Evolutionary conservation across 768 basidiomycete genomes (phyloP).

Genomic region (Melanogaster broomeanus): DNA sequence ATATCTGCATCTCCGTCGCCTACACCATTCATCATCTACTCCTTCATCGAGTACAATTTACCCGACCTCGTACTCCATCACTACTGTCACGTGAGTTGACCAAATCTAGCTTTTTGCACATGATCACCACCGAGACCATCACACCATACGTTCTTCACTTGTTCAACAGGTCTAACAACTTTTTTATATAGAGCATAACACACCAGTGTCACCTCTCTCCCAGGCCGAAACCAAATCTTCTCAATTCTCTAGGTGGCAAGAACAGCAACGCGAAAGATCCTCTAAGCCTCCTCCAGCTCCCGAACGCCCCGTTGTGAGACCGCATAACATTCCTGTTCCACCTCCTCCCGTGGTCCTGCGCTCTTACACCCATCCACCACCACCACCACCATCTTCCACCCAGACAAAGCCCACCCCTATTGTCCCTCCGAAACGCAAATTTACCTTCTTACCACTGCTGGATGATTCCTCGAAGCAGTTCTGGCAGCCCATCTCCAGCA

Average conservation of each 20-base stretch:
- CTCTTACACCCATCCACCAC: neutral
- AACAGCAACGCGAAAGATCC: neutral
- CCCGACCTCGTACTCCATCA: neutral
- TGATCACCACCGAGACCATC: neutral
- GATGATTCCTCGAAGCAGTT: constrained; percentile 6
- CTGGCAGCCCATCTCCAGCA: neutral
- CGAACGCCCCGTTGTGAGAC: neutral
- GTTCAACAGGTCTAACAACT: neutral
- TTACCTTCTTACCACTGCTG: constrained; percentile 7
- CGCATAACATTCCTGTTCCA: constrained; percentile 12
- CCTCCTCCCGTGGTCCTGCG: constrained; percentile 8
- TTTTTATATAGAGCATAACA: neutral
- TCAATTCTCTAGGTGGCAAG: neutral
- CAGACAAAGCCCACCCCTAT: neutral
- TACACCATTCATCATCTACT: neutral
- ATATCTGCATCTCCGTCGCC: neutral
- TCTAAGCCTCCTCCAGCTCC: neutral
- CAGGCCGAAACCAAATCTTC: neutral
- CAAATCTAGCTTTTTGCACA: neutral
- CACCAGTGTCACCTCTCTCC: neutral
- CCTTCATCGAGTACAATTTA: neutral
- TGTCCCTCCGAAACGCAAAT: constrained; percentile 10
- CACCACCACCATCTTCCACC: neutral
- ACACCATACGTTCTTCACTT: neutral
- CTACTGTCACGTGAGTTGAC: neutral